A percentile compares a stretch with the other conserved stretches of the same genome.
Evolutionary conservation across 371 early-diverging fungal genomes (phyloP).

Genomic region (Phascolomyces articulosus): DNA sequence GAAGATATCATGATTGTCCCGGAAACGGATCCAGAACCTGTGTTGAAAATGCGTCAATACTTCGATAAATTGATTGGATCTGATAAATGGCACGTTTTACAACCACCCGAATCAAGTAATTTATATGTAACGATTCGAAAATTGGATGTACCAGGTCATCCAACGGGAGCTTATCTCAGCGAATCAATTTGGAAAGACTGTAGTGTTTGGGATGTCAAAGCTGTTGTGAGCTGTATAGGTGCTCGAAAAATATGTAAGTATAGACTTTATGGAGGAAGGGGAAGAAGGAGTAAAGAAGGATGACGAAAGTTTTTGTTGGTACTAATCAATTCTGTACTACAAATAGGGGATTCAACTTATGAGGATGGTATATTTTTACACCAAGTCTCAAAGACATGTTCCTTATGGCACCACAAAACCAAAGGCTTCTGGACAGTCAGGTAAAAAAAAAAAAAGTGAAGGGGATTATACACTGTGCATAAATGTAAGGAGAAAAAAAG

Average conservation of each 20-base stretch:
- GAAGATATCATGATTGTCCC: conserved; percentile 21
- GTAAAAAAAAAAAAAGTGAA: conserved; percentile 16
- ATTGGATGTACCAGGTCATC: conserved; percentile 52
- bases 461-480: too few species aligned
- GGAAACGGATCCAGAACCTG: conserved; percentile 30
- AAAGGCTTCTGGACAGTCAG: conserved; percentile 63
- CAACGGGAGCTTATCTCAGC: conserved; percentile 49
- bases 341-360: conserved; percentile 54
- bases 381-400: conserved; percentile 51
- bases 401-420: conserved; percentile 48
- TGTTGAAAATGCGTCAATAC: conserved; percentile 25
- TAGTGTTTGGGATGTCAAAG: conserved; percentile 63
- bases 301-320: too few species aligned
- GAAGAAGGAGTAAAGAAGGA: too few species aligned
- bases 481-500: too few species aligned
- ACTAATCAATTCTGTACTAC: background rate
- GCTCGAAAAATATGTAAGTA: conserved; percentile 39
- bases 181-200: conserved; percentile 56
- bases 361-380: conserved; percentile 47
- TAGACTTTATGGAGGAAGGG: background rate
- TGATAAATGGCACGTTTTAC: conserved; percentile 16
- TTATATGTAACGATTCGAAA: conserved; percentile 40
- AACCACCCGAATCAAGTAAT: conserved; percentile 28
- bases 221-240: conserved; percentile 46
- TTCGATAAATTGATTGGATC: conserved; percentile 22